Evolutionary conservation across 148 eudicot genomes (phyloP), one percentile per base, ranked within the genome.

Genomic region (Gaultheria prostrata): DNA sequence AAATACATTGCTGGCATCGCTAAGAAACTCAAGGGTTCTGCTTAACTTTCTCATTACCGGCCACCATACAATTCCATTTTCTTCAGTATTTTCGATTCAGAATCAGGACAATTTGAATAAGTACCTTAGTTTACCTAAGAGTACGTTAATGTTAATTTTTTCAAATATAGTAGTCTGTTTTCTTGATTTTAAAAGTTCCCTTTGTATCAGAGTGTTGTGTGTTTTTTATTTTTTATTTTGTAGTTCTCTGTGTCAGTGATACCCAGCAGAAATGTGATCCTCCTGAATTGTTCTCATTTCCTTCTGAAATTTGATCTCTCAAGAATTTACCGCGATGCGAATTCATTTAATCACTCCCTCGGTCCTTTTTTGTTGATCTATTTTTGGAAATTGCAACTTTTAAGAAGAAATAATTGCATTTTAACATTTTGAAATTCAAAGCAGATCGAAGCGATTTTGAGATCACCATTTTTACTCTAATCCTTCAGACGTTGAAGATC

Each of bases 11-110:
- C 96, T 17, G 81, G 85, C 80, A 91, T 94, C 81, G 85, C 93
- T 1, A 94, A 94, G 89, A 93, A 94, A 89, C 93, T 94, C 69
- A 92, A 92, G 85, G 85, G 76, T 11, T 46, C 89, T 78, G 90
- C 91, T 80, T 90, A 61, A 84, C 86, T 61, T 81, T 50, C 69
- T 24, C 39, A 30, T 0, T 50, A 3, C 35, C 12, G 24, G 0
- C 12, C 61, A 4, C 61, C 61, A 51, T 51, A 12, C 18, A 67
- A 15, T 51, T 51, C 20, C 57, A 12, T 67, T 30, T 13, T 65
- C 0, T 12, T 67, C 72, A 67, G 8, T 24, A 28, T 28, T 12
- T 28, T 67, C 70, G 5, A 3, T 10, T 63, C 15, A 2, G 2
- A 12, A 32, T 28, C 0, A 4, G 13, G 35, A 28, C 17, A 67